A percentile compares a stretch with the other conserved stretches of the same genome.
Evolutionary conservation across 352 stramenopile genomes (phyloP).

Genomic region (Pilasporangium apinafurcum): DNA sequence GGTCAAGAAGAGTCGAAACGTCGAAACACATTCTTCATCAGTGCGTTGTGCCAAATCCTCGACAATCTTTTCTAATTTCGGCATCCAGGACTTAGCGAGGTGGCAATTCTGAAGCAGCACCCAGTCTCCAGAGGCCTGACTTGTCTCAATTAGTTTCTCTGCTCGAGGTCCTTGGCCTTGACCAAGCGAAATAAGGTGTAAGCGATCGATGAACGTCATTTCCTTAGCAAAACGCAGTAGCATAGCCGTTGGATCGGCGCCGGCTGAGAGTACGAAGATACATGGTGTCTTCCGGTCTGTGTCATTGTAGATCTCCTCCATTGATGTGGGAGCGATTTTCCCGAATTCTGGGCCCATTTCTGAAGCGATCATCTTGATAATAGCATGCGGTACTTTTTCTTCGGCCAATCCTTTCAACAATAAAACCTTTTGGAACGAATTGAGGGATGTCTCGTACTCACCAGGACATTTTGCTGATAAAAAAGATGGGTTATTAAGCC

Average conservation of each 20-base stretch:
- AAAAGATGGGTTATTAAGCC: constrained; percentile 44
- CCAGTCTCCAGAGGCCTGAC: constrained; percentile 85
- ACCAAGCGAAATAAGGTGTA: constrained; percentile 90
- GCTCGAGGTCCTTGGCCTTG: constrained; percentile 90
- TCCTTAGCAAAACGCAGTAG: constrained; percentile 90
- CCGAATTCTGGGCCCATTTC: constrained; percentile 88
- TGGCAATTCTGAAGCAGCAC: constrained; percentile 94
- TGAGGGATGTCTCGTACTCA: constrained; percentile 31
- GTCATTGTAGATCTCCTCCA: constrained; percentile 93
- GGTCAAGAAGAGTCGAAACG: constrained; percentile 91
- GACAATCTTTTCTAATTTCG: constrained; percentile 88
- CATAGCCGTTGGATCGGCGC: constrained; percentile 90
- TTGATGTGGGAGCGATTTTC: constrained; percentile 72
- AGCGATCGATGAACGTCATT: constrained; percentile 76
- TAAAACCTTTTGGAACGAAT: constrained; percentile 69
- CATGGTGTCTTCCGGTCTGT: constrained; percentile 89
- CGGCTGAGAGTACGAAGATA: constrained; percentile 91
- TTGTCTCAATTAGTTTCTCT: constrained; percentile 86
- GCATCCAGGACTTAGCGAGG: constrained; percentile 93
- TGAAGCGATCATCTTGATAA: constrained; percentile 80
- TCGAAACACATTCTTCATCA: constrained; percentile 43
- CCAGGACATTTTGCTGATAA: constrained; percentile 37
- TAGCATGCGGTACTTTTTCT: constrained; percentile 85
- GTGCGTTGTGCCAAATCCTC: constrained; percentile 66
- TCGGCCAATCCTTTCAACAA: constrained; percentile 78